Evolutionary conservation across 352 stramenopile genomes (phyloP), one percentile per base, ranked within the genome.

Genomic region (Pythium aquatile): DNA sequence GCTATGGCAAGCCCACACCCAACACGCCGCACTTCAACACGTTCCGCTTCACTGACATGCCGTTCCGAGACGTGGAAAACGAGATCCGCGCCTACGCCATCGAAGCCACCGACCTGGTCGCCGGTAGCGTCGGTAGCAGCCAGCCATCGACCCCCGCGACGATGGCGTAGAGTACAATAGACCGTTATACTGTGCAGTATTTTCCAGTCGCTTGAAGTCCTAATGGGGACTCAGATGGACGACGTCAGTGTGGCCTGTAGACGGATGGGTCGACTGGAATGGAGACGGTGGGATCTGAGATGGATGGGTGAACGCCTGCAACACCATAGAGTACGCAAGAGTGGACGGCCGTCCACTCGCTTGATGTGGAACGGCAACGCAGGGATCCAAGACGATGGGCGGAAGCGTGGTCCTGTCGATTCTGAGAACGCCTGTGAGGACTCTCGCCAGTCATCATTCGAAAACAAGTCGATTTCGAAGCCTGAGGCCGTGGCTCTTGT

Each of bases 1-100:
- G 81, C 60, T 90, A 88, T 49, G 81, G 81, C 28, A 70, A 76
- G 54, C 53, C 57, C 1, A 47, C 66, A 9, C 70, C 76, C 20
- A 60, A 75, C 33, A 65, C 78, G 28, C 58, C 58, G 26, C 65
- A 72, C 29, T 72, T 72, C 35, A 63, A 67, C 30, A 57, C 59
- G 8, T 61, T 64, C 29, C 58, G 46, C 11, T 72, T 72, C 33
- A 59, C 24, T 9, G 65, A 72, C 24, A 14, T 72, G 53, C 29
- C 58, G 26, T 49, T 57, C 39, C 58, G 58, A 24, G 26, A 48
- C 44, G 44, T 72, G 13, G 65, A 72, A n/a, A 67, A 29, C 29
- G 59, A 72, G 55, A 72, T 72, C 47, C 42, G 53, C 10, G 53
- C 39, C n/a, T 67, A 64, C 30, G 65, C 65, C 2, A 56, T 61